Conservation (phyloP, 2,329 filamentous ascomycete genomes). For the Stylonectria norvegica region DNA sequence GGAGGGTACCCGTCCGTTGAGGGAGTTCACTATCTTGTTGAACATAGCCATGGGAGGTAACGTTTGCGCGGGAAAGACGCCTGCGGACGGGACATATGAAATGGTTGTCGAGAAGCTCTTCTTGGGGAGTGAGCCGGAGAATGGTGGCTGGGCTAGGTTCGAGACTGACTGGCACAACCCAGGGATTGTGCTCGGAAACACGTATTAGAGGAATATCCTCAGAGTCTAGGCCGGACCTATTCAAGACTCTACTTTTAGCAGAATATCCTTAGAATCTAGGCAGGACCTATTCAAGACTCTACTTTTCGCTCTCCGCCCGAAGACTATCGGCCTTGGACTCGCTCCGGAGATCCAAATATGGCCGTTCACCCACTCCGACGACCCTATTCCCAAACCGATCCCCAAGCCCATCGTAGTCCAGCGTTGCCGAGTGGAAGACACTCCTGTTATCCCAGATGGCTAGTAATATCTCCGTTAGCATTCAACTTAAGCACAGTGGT, state of each 20-base stretch:
- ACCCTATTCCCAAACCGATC: conserved; percentile 47
- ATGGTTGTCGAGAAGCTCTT: conserved; percentile 52
- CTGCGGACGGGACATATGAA: conserved; percentile 53
- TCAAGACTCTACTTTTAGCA: neutral
- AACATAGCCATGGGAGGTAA: conserved; percentile 63
- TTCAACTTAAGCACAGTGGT: neutral
- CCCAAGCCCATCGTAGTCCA: conserved; percentile 47
- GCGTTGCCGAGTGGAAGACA: conserved; percentile 54
- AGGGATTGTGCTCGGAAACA: conserved; percentile 29
- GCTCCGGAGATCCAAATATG: conserved; percentile 49
- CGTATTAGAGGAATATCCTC: neutral
- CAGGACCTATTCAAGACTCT: neutral
- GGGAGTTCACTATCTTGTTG: conserved; percentile 54
- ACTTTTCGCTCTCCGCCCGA: neutral
- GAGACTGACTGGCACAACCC: neutral
- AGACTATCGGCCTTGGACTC: conserved; percentile 11
- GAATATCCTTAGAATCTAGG: neutral
- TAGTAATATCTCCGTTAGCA: conserved; percentile 11
- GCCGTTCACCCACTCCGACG: conserved; percentile 52
- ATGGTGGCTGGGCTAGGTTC: conserved; percentile 42
- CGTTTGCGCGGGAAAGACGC: conserved; percentile 51
- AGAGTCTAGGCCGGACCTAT: neutral
- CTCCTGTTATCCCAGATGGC: conserved; percentile 59
- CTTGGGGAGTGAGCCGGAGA: conserved; percentile 48
- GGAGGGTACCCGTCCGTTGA: conserved; percentile 49